These are phyloP conservation scores for Trametes cinnabarina DNA, from an alignment of 768 basidiomycete species.

Conservation along the genomic window DNA sequence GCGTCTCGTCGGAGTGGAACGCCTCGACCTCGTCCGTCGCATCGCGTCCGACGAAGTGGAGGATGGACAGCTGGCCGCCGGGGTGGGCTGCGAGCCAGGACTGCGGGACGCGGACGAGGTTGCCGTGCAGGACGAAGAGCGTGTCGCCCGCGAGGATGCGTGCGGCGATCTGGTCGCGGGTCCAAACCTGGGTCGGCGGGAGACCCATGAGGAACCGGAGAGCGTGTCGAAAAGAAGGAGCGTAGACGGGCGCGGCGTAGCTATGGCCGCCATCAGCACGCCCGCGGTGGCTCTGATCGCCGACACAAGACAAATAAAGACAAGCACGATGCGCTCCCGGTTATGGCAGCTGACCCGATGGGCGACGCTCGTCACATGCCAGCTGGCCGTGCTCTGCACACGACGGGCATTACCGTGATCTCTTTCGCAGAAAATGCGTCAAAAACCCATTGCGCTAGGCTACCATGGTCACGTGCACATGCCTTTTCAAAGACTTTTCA, in stretches of 20 bases:
- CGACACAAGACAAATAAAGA: too few relatives aligned
- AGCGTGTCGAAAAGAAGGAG: not conserved
- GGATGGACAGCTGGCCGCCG: constrained; percentile 82
- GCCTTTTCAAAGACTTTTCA: too few relatives aligned
- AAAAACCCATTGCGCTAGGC: too few relatives aligned
- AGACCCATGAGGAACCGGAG: constrained; percentile 29
- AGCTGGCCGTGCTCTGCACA: too few relatives aligned
- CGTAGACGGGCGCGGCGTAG: not conserved
- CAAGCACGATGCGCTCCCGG: too few relatives aligned
- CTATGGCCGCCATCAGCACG: constrained; percentile 2
- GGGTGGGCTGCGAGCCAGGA: constrained; percentile 87
- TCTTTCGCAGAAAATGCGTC: too few relatives aligned
- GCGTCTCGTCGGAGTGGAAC: constrained; percentile 69
- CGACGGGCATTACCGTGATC: too few relatives aligned
- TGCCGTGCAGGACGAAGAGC: constrained; percentile 70
- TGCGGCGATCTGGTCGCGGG: constrained; percentile 57
- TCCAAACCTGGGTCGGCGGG: constrained; percentile 34
- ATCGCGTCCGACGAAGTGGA: constrained; percentile 95
- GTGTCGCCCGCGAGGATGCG: constrained; percentile 74
- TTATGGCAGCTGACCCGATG: too few relatives aligned
- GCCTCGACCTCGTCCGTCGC: constrained; percentile 94
- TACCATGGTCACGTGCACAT: too few relatives aligned
- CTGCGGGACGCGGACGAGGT: constrained; percentile 62
- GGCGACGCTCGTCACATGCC: too few relatives aligned
- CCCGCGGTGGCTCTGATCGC: not conserved